Evolutionary conservation across 148 eudicot species (phyloP).

Genomic region (Nepenthes gracilis): DNA sequence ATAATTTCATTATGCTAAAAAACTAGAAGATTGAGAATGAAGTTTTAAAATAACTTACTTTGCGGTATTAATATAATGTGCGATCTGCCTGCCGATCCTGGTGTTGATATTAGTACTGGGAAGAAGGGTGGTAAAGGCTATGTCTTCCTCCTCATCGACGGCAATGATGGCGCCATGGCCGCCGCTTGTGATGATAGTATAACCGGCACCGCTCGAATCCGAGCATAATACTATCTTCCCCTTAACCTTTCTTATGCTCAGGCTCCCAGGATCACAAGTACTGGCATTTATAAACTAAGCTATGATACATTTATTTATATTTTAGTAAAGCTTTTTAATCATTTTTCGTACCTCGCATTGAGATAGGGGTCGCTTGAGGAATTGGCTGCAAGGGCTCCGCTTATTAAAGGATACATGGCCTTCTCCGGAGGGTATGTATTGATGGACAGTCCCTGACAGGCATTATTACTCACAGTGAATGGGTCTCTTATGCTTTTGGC

Average conservation of each 20-base stretch:
- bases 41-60: constrained; percentile 20
- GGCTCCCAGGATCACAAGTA: constrained; percentile 36
- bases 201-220: constrained; percentile 18
- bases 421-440: constrained; percentile 48
- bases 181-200: constrained; percentile 11
- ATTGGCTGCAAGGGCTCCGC: constrained; percentile 36
- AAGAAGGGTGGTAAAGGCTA: constrained; percentile 15
- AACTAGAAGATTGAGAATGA: too few relatives aligned
- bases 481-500: too few relatives aligned
- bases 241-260: constrained; percentile 29
- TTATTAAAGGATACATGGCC: constrained; percentile 34
- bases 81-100: constrained; percentile 25
- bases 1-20: too few relatives aligned
- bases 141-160: constrained; percentile 12
- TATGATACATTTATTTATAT: too few relatives aligned
- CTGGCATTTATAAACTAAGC: constrained; percentile 14
- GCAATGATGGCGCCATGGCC: constrained; percentile 49
- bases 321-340: too few relatives aligned
- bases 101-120: constrained; percentile 28
- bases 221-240: constrained; percentile 56
- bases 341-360: constrained; percentile 30
- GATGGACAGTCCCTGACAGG: constrained; percentile 36
- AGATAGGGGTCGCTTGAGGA: constrained; percentile 5
- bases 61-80: constrained; percentile 51
- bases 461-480: background rate